phyloP scores from a whole-genome alignment of 2,329 filamentous ascomycete genomes.

The Pyrenophora seminiperda region DNA sequence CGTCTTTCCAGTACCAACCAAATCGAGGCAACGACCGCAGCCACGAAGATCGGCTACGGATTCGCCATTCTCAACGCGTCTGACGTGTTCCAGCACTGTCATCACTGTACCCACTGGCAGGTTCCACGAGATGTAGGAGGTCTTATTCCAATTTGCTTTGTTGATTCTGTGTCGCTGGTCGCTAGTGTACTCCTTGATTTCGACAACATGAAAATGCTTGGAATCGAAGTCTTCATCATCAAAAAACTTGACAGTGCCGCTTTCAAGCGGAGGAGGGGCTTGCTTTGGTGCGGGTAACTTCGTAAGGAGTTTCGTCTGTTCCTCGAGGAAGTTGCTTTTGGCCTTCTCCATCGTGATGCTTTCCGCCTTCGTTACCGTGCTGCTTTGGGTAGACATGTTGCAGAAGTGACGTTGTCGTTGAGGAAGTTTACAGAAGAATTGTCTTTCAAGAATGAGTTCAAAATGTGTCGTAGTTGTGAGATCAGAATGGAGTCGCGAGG shows the following conservation, averaged over 20 bases:
- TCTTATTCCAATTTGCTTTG: not conserved
- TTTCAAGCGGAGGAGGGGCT: not conserved
- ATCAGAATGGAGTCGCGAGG: not conserved
- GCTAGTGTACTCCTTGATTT: not conserved
- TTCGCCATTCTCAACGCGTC: not conserved
- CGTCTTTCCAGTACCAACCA: not conserved
- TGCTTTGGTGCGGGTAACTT: not conserved
- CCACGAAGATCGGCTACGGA: not conserved
- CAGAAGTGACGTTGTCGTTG: not conserved
- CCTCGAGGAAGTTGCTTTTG: not conserved
- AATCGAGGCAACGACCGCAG: not conserved
- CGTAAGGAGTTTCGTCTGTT: not conserved
- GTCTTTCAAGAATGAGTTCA: not conserved
- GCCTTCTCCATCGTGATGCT: not conserved
- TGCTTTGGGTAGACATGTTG: not conserved
- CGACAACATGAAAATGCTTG: not conserved
- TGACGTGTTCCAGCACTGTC: not conserved
- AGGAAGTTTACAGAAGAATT: not conserved
- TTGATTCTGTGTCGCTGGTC: not conserved
- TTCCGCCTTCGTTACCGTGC: too few relatives aligned
- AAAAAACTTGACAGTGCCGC: not conserved
- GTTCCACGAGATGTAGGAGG: not conserved
- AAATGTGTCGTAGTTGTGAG: not conserved
- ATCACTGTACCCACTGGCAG: not conserved
- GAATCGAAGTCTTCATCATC: not conserved